Percentiles rank a stretch among this genome's conserved stretches.
Evolutionary conservation across 2,329 filamentous ascomycete species (phyloP).

Genomic region (Fonsecaea erecta): DNA sequence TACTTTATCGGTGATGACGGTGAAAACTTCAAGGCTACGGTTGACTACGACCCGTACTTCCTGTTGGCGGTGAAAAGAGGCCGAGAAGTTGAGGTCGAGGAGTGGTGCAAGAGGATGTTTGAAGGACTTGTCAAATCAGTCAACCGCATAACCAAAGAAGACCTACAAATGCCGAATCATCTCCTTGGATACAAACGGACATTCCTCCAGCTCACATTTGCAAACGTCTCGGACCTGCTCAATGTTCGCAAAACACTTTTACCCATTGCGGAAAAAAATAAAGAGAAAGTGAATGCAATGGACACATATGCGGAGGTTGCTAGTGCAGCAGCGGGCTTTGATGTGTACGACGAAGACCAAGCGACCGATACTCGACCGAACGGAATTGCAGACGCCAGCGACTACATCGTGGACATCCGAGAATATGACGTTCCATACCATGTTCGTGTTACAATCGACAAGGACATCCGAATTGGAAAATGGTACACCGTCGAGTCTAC

Average conservation of each 20-base stretch:
- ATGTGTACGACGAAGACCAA: constrained; percentile 93
- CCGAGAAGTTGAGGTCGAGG: constrained; percentile 89
- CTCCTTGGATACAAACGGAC: constrained; percentile 86
- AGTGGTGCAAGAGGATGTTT: constrained; percentile 81
- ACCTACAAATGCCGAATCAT: constrained; percentile 93
- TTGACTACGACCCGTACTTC: constrained; percentile 97
- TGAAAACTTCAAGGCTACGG: constrained; percentile 89
- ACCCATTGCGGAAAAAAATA: constrained; percentile 94
- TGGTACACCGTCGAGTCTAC: constrained; percentile 97
- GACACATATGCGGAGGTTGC: constrained; percentile 98
- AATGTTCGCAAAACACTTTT: constrained; percentile 81
- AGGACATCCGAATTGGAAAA: constrained; percentile 92
- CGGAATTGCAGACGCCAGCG: constrained; percentile 84
- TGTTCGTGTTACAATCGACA: constrained; percentile 96
- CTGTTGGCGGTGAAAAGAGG: constrained; percentile 87
- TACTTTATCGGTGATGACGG: constrained; percentile 94
- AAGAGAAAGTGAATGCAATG: constrained; percentile 94
- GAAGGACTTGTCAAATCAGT: constrained; percentile 83
- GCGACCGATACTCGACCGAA: constrained; percentile 79
- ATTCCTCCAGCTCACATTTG: constrained; percentile 84
- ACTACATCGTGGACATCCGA: constrained; percentile 97
- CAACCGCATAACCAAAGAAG: constrained; percentile 83
- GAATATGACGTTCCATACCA: constrained; percentile 99
- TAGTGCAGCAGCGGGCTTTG: constrained; percentile 79
- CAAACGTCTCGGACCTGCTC: constrained; percentile 84